Conservation (phyloP, 1,139 yeast genomes). For the Blastobotrys elegans region DNA sequence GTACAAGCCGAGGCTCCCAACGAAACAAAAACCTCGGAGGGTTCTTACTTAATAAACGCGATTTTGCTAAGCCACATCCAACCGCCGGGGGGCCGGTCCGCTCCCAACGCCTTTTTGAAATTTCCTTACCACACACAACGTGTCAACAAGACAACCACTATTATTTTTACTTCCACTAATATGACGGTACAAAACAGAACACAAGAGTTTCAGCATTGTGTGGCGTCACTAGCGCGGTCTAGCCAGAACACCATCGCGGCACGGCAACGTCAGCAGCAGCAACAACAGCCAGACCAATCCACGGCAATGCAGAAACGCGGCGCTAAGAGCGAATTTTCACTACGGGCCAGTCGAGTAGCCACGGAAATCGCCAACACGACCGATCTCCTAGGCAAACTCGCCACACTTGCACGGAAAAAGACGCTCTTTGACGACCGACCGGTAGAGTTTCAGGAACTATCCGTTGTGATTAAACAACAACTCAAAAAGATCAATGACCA, state of each 20-base stretch:
- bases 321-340: conserved; percentile 59
- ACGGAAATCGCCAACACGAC: conserved; percentile 89
- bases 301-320: conserved; percentile 23
- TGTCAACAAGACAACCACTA: background rate
- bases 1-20: too few species aligned
- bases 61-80: too few species aligned
- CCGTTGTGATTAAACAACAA: conserved; percentile 90
- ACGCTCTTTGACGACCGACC: conserved; percentile 96
- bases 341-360: conserved; percentile 78
- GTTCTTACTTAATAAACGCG: too few species aligned
- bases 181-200: conserved; percentile 64
- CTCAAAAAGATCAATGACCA: conserved; percentile 80
- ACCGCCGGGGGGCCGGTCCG: too few species aligned
- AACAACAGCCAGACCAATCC: conserved; percentile 19
- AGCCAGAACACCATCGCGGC: conserved; percentile 9
- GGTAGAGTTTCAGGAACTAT: conserved; percentile 85
- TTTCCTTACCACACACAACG: background rate
- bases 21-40: too few species aligned
- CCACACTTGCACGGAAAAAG: conserved; percentile 76
- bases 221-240: conserved; percentile 55
- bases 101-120: background rate
- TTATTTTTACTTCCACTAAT: too few species aligned
- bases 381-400: conserved; percentile 72
- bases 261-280: conserved; percentile 14
- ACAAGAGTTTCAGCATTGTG: conserved; percentile 81